These are phyloP conservation scores for Crithidia expoeki DNA, from an alignment of 208 protist species.

Conservation along the genomic window DNA sequence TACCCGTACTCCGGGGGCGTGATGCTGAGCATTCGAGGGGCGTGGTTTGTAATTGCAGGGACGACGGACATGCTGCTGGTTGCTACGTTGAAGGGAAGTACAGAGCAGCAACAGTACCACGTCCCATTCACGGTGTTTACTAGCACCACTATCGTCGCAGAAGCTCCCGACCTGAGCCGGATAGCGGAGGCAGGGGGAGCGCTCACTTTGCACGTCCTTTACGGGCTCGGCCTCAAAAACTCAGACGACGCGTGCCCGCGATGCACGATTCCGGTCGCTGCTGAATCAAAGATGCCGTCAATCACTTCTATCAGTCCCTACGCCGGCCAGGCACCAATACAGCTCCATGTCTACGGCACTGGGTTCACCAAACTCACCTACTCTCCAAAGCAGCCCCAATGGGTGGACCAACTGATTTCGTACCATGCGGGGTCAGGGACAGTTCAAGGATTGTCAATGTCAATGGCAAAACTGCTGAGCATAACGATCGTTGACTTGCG, in stretches of 20 bases:
- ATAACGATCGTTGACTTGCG: background rate
- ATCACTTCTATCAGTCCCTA: slow-evolving; percentile 40
- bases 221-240: slow-evolving; percentile 1
- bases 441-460: background rate
- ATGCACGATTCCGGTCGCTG: slow-evolving; percentile 24
- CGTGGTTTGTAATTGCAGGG: slow-evolving; percentile 13
- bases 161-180: slow-evolving; percentile 25
- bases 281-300: slow-evolving; percentile 21
- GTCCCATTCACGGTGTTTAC: background rate
- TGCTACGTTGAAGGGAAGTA: background rate
- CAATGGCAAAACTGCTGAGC: background rate
- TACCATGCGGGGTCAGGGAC: background rate
- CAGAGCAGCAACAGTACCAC: slow-evolving; percentile 1
- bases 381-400: slow-evolving; percentile 22
- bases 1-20: slow-evolving; percentile 40
- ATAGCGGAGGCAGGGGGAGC: slow-evolving; percentile 17
- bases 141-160: background rate
- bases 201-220: slow-evolving; percentile 5
- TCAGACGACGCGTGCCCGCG: background rate
- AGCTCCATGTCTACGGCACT: slow-evolving; percentile 39
- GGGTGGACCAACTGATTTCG: slow-evolving; percentile 6
- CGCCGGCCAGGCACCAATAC: slow-evolving; percentile 46
- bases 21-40: slow-evolving; percentile 21
- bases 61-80: slow-evolving; percentile 13
- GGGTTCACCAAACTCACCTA: slow-evolving; percentile 43